Conservation (phyloP, 202 grass and related monocot genomes). For the Panicum virgatum region DNA sequence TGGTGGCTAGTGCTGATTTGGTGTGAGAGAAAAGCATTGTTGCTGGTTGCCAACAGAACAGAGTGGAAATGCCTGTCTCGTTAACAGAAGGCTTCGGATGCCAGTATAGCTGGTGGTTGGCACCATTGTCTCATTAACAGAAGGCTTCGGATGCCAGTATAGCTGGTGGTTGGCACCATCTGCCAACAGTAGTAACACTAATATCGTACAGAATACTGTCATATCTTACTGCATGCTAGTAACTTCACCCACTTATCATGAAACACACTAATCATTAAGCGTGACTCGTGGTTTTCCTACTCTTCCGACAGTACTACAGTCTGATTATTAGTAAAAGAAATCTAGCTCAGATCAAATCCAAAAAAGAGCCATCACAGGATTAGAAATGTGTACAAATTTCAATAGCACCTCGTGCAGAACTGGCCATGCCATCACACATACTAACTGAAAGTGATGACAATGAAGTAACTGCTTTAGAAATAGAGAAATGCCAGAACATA, state of each 20-base stretch:
- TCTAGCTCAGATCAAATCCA: not conserved
- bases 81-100: not conserved
- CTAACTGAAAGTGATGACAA: constrained; percentile 25
- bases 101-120: not conserved
- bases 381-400: constrained; percentile 13
- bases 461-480: constrained; percentile 23
- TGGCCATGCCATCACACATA: not conserved
- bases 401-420: constrained; percentile 3
- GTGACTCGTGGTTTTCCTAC: not conserved
- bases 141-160: not conserved
- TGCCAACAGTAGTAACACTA: not conserved
- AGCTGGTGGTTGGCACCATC: not conserved
- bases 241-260: not conserved
- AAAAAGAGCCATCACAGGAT: not conserved
- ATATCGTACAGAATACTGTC: not conserved
- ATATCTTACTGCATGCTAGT: not conserved
- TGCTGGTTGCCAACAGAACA: no score
- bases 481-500: constrained; percentile 12
- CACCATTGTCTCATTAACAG: no score
- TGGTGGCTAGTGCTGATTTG: no score
- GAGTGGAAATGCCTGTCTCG: not conserved
- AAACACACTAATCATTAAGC: not conserved
- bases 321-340: not conserved
- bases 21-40: no score
- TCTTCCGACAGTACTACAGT: not conserved